Evolutionary conservation across 495 filamentous ascomycete species (phyloP), one percentile per base, ranked within the genome.

Genomic region (Copromyces sp.): DNA sequence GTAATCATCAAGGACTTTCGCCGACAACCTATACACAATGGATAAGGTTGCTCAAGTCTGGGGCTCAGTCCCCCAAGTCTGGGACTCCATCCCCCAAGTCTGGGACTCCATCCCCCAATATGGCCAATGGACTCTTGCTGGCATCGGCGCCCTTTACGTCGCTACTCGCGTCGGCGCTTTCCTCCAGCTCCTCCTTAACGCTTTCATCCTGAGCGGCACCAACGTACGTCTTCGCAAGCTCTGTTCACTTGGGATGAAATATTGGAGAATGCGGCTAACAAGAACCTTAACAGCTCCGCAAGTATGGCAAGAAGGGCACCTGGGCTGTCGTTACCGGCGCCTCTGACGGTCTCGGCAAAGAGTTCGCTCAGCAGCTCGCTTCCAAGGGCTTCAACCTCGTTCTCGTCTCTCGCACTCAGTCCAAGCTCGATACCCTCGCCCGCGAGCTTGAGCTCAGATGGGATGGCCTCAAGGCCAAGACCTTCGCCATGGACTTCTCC

Each of bases 311-410:
- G 74, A 94, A 93, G 77, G 94, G 94, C 73, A 94, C 90, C 77
- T 99, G 94, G 94, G 95, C 94, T 29, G 87, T 99, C 61, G 87
- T 99, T 29, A 98, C 96, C 68, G 96, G 96, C 75, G 95, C 96
- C 71, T 97, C 94, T 14, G 95, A 98, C 84, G 96, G 96, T 74
- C 89, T 99, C 70, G 96, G 96, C 77, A 98, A 97, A 84, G 95
- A 98, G 85, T 99, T 92, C 79, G 92, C 95, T 68, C 84, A 92
- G 72, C 94, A 97, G 79, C 89, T 98, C 71, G 94, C 95, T n/a
- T 83, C 86, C 42, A 92, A 94, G 78, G 94, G 94, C 75, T 98
- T 94, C 88, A 98, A 97, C 82, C 81, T 97, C 71, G 82, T 98
- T 40, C 92, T 99, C 71, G 89, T 99, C 72, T 98, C 96, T 9